Evolutionary conservation across 2,329 filamentous ascomycete species (phyloP), one percentile per base, ranked within the genome.

Genomic region (Emmonsia crescens): DNA sequence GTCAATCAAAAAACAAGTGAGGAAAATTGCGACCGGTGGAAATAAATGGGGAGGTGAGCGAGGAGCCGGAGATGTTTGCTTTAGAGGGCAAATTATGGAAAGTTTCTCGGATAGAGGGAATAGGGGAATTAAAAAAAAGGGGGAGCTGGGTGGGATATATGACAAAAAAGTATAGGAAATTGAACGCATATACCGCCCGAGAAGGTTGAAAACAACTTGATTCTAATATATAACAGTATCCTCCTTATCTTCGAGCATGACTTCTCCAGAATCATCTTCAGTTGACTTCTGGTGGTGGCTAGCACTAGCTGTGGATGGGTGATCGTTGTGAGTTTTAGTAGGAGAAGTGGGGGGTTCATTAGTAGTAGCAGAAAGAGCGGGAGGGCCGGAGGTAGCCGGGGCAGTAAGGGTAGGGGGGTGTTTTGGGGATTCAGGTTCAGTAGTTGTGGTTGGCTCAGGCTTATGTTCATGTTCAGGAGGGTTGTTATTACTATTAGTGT

Each of bases 201-300:
- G 21, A 29, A 54, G 16, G 27, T 36, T 10, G 48, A 52, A 38
- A 52, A 10, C 27, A 52, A n/a, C 19, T 38, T 55, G 19, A 38
- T 24, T 55, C 56, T 63, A 96, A 78, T 96, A 96, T 63, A 96
- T 93, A 60, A 96, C 90, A 68, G 88, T 91, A 70, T 96, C 91
- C 77, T 96, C 91, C 63, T 91, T 89, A 60, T 88, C 89, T 73
- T 91, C 89, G 60, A 94, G 85, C 66, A 95, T 81, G 61, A 93
- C 86, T 69, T 92, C 89, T 60, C 85, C 88, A 58, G 83, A 82
- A 64, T 91, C 86, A 69, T 92, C 88, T 63, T 88, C 82, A 67
- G 82, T 71, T 62, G 79, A 69, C 70, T 76, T 77, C 69, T 75
- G 72, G 64, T 57, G 55, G 55, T 57, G 55, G 55, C 24, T 57